phyloP scores from a whole-genome alignment of 352 stramenopile genomes.

The Pythium monospermum region DNA sequence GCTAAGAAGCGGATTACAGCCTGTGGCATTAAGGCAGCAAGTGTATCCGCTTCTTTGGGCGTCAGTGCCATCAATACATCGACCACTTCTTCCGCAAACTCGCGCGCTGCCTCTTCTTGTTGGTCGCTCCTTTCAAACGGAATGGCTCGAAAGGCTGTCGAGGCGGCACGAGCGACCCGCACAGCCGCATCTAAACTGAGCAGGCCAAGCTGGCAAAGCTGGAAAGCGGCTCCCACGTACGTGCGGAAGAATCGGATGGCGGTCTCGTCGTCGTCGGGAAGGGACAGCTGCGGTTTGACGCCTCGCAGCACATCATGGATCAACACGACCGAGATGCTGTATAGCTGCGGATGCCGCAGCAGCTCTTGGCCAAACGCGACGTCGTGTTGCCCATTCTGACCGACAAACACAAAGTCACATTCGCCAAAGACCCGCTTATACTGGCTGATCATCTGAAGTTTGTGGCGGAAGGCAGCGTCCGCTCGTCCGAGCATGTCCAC shows the following conservation, averaged over 20 bases:
- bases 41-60: constrained; percentile 6
- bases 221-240: constrained; percentile 66
- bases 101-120: constrained; percentile 44
- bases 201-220: constrained; percentile 44
- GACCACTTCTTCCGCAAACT: constrained; percentile 52
- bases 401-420: constrained; percentile 66
- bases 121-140: constrained; percentile 47
- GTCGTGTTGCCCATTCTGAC: constrained; percentile 65
- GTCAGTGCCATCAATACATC: constrained; percentile 11
- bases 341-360: constrained; percentile 40
- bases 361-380: constrained; percentile 65
- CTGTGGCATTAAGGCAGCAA: constrained; percentile 5
- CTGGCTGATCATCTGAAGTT: constrained; percentile 50
- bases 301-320: constrained; percentile 71
- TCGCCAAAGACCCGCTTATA: constrained; percentile 66
- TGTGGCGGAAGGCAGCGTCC: constrained; percentile 33
- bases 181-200: constrained; percentile 43
- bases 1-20: constrained; percentile 7
- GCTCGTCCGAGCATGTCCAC: constrained; percentile 10
- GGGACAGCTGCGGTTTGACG: constrained; percentile 31
- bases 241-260: constrained; percentile 64
- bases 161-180: constrained; percentile 53
- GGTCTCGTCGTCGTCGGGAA: constrained; percentile 30
- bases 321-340: constrained; percentile 48
- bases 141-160: constrained; percentile 45